Evolutionary conservation across 2,329 filamentous ascomycete genomes (phyloP).

Genomic region (Phaeosphaeriaceae sp.): DNA sequence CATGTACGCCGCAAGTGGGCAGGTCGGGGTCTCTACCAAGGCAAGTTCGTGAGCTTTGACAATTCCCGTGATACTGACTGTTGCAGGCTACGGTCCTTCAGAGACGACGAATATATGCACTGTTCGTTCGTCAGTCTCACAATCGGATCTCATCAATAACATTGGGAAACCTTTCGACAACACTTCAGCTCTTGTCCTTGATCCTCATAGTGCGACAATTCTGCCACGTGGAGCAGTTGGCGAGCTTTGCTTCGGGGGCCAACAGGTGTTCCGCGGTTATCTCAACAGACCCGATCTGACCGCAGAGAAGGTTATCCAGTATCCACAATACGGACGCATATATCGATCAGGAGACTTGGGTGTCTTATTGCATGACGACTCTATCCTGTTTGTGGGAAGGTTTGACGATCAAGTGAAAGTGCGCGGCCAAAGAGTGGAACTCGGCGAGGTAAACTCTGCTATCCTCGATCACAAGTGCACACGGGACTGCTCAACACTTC

Average conservation of each 20-base stretch:
- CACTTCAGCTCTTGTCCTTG: slow-evolving; percentile 75
- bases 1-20: slow-evolving; percentile 76
- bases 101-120: slow-evolving; percentile 91
- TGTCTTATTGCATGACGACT: slow-evolving; percentile 78
- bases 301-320: slow-evolving; percentile 71
- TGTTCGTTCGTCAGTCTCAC: slow-evolving; percentile 67
- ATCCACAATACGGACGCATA: slow-evolving; percentile 73
- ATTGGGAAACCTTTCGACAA: slow-evolving; percentile 79
- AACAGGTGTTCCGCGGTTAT: slow-evolving; percentile 80
- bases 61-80: slow-evolving; percentile 3
- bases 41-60: slow-evolving; percentile 38
- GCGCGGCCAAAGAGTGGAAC: slow-evolving; percentile 79
- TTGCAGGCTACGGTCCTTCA: slow-evolving; percentile 74
- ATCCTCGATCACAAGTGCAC: slow-evolving; percentile 63
- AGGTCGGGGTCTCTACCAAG: slow-evolving; percentile 74
- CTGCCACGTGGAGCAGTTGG: slow-evolving; percentile 77
- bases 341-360: slow-evolving; percentile 87
- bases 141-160: slow-evolving; percentile 71
- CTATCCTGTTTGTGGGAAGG: slow-evolving; percentile 75
- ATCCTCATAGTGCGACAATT: slow-evolving; percentile 44
- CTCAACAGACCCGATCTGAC: slow-evolving; percentile 71
- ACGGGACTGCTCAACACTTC: slow-evolving; percentile 69
- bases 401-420: slow-evolving; percentile 84
- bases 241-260: slow-evolving; percentile 86
- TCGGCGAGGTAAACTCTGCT: slow-evolving; percentile 75